These are phyloP conservation scores for Rubus parviflorus DNA, from an alignment of 306 rosid genomes.

Conservation along the genomic window DNA sequence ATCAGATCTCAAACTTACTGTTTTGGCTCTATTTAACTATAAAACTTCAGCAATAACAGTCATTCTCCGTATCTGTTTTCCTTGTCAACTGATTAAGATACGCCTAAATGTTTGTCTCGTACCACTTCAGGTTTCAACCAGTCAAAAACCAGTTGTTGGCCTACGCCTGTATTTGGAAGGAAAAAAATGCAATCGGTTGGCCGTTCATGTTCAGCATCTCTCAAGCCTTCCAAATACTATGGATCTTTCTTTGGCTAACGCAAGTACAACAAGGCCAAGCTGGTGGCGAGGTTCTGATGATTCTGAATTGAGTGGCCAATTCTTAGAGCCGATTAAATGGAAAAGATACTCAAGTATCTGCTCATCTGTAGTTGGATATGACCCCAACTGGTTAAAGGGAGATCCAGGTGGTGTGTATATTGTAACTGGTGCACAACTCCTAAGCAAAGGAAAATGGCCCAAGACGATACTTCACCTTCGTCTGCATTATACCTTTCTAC, in stretches of 20 bases:
- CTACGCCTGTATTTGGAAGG: constrained; percentile 89
- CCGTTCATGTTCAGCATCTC: constrained; percentile 82
- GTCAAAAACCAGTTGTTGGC: constrained; percentile 85
- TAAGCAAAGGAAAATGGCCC: constrained; percentile 87
- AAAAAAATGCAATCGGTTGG: constrained; percentile 67
- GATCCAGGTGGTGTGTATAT: constrained; percentile 69
- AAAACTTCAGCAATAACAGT: neutral
- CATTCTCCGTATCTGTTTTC: neutral
- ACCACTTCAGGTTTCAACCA: constrained; percentile 67
- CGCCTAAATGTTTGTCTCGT: constrained; percentile 3
- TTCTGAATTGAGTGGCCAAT: constrained; percentile 47
- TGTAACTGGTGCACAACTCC: constrained; percentile 87
- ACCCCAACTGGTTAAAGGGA: constrained; percentile 72
- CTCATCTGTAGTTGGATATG: constrained; percentile 75
- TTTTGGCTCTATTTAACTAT: neutral
- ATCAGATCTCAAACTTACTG: neutral
- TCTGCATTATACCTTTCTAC: constrained; percentile 63
- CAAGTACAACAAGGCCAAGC: constrained; percentile 32
- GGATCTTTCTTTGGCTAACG: constrained; percentile 43
- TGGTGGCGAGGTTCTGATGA: constrained; percentile 87
- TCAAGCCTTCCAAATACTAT: constrained; percentile 84
- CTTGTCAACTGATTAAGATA: constrained; percentile 8
- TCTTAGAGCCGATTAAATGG: constrained; percentile 81
- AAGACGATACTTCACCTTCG: constrained; percentile 82
- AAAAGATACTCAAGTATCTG: constrained; percentile 84